Conservation (phyloP, 208 protist genomes). For the Leishmania lainsoni region DNA sequence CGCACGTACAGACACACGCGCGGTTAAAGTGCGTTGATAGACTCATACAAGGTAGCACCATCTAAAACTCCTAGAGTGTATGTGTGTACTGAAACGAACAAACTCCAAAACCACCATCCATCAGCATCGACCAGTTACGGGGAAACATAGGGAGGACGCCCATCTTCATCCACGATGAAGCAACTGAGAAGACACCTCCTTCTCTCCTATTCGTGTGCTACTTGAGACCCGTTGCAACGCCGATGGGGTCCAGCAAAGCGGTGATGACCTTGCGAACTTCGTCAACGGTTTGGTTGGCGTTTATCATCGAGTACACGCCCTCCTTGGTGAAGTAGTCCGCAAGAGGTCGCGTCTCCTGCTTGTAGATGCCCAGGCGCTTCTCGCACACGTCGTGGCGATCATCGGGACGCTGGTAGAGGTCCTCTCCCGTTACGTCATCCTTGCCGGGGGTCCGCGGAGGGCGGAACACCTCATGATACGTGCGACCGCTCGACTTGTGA, state of each 20-base stretch:
- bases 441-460: constrained; percentile 85
- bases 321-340: constrained; percentile 77
- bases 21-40: not conserved
- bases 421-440: constrained; percentile 95
- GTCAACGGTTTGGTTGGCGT: constrained; percentile 77
- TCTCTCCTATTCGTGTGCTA: constrained; percentile 8
- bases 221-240: constrained; percentile 58
- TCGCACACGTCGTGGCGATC: constrained; percentile 90
- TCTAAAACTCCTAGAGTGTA: constrained; percentile 1
- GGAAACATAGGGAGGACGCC: not conserved
- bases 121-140: not conserved
- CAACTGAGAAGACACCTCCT: not conserved
- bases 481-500: constrained; percentile 92
- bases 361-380: constrained; percentile 90
- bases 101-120: not conserved
- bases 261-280: constrained; percentile 62
- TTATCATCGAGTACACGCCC: constrained; percentile 70
- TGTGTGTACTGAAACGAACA: no score
- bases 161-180: not conserved
- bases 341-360: constrained; percentile 86
- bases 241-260: constrained; percentile 75
- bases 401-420: constrained; percentile 92
- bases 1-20: not conserved
- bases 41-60: not conserved
- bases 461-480: constrained; percentile 93